These are phyloP conservation scores for Trichosporon sp. DNA, from an alignment of 1,284 basidiomycete species.

Conservation along the genomic window DNA sequence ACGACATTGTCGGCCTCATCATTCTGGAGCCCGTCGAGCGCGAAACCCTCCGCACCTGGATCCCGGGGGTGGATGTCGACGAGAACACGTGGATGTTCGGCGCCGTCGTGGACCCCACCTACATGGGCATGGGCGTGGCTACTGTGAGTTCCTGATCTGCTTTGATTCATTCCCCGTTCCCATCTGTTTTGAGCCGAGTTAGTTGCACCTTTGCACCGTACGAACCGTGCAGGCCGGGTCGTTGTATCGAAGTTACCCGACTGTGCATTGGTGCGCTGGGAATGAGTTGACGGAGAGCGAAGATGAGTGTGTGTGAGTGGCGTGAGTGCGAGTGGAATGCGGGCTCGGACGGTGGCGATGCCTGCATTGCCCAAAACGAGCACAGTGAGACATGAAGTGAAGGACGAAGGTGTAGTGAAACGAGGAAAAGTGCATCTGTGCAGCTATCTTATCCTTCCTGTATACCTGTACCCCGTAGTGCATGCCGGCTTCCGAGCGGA, in stretches of 20 bases:
- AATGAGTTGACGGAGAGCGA: not conserved
- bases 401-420: not conserved
- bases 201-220: not conserved
- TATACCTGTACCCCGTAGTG: too few relatives aligned
- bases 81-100: conserved; percentile 2
- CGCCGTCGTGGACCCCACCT: not conserved
- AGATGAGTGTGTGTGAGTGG: not conserved
- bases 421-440: not conserved
- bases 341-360: not conserved
- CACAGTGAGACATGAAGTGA: not conserved
- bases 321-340: not conserved
- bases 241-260: not conserved
- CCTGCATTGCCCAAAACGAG: too few relatives aligned
- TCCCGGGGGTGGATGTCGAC: not conserved
- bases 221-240: not conserved
- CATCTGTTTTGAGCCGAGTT: not conserved
- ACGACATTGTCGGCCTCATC: not conserved
- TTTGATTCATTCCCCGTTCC: not conserved
- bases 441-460: not conserved
- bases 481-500: not conserved
- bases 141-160: not conserved
- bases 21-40: not conserved
- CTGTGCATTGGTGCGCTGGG: not conserved
- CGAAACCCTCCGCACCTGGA: not conserved
- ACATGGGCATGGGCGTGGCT: conserved; percentile 1